Percentiles rank a stretch among this genome's conserved stretches.
Evolutionary conservation across 1,139 yeast species (phyloP).

Genomic region (Suhomyces bribrorum): DNA sequence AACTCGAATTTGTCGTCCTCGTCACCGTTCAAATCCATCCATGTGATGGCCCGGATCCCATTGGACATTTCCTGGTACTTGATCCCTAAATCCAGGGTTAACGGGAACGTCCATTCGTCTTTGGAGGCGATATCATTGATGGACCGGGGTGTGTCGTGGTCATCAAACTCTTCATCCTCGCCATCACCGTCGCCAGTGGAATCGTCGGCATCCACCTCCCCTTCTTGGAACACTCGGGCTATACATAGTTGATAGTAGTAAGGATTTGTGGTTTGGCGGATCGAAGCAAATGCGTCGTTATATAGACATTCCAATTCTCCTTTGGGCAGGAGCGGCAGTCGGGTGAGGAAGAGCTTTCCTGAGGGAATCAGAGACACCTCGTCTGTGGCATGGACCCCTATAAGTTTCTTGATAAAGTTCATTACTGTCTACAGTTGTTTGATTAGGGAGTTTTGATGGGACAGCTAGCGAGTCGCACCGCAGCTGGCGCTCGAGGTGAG

Average conservation of each 20-base stretch:
- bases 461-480: conserved; percentile 2
- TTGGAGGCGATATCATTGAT: conserved; percentile 39
- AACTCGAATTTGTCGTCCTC: conserved; percentile 82
- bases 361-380: conserved; percentile 74
- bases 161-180: conserved; percentile 54
- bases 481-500: too few species aligned
- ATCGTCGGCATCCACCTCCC: conserved; percentile 50
- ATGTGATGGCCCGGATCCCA: conserved; percentile 55
- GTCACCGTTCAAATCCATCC: conserved; percentile 86
- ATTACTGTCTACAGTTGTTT: conserved; percentile 38
- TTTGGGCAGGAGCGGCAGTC: conserved; percentile 80
- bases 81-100: conserved; percentile 61
- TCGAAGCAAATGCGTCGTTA: conserved; percentile 75
- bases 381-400: conserved; percentile 62
- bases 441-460: conserved; percentile 1
- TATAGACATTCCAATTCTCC: conserved; percentile 80
- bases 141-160: conserved; percentile 35
- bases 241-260: conserved; percentile 72
- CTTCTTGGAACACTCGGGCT: conserved; percentile 67
- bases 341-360: conserved; percentile 73
- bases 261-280: conserved; percentile 67
- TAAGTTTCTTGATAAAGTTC: conserved; percentile 77
- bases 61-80: conserved; percentile 38
- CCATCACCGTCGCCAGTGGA: conserved; percentile 49
- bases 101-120: conserved; percentile 69